These are phyloP conservation scores for Stereocaulon alpinum DNA, from an alignment of 495 filamentous ascomycete species.

Conservation along the genomic window DNA sequence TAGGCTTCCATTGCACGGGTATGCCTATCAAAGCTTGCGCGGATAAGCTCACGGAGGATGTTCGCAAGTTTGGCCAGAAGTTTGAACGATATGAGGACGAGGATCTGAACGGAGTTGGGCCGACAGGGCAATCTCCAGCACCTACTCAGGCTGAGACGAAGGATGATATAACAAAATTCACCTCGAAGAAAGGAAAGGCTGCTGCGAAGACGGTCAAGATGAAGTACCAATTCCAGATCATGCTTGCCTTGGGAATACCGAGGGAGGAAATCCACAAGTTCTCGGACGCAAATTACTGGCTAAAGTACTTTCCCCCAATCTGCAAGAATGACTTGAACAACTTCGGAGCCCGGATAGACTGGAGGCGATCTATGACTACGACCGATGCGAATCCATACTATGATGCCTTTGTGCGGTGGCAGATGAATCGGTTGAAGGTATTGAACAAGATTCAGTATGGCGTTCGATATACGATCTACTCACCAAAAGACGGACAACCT, in stretches of 20 bases:
- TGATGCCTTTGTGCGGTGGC: slow-evolving; percentile 92
- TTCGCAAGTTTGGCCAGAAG: slow-evolving; percentile 76
- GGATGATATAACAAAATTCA: slow-evolving; percentile 83
- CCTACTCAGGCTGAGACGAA: slow-evolving; percentile 49
- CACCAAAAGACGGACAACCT: slow-evolving; percentile 91
- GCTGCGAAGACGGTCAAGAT: slow-evolving; percentile 82
- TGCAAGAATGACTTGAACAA: slow-evolving; percentile 71
- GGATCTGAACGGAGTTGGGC: slow-evolving; percentile 33
- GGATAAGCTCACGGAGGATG: slow-evolving; percentile 83
- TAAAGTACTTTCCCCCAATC: slow-evolving; percentile 76
- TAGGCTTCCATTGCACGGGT: slow-evolving; percentile 92
- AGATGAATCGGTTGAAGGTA: slow-evolving; percentile 88
- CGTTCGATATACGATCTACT: slow-evolving; percentile 90
- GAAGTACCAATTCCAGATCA: slow-evolving; percentile 85
- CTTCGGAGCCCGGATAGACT: slow-evolving; percentile 81
- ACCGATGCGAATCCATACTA: slow-evolving; percentile 97
- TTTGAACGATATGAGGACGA: slow-evolving; percentile 68
- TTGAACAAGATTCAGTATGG: slow-evolving; percentile 91
- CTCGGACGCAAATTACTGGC: slow-evolving; percentile 79
- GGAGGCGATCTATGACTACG: slow-evolving; percentile 83
- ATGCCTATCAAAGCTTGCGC: slow-evolving; percentile 98
- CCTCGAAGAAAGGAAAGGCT: slow-evolving; percentile 88
- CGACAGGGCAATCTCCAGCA: slow-evolving; percentile 31
- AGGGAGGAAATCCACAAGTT: slow-evolving; percentile 83
- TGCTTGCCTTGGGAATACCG: slow-evolving; percentile 76